phyloP scores from a whole-genome alignment of 129 eudicot species.

The Flaveria trinervia region DNA sequence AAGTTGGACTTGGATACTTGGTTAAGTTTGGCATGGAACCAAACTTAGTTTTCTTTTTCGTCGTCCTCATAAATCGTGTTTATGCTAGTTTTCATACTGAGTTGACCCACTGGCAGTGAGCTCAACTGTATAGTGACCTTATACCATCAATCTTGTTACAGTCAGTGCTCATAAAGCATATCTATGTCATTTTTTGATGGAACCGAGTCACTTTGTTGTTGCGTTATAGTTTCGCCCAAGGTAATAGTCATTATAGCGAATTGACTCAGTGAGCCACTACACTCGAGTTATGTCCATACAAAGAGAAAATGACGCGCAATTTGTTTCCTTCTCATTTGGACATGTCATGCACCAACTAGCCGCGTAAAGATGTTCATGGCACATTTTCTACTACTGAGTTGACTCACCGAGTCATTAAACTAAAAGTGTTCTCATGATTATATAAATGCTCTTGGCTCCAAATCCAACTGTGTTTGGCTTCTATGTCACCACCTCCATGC shows the following conservation, averaged over 20 bases:
- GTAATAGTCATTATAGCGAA: not conserved
- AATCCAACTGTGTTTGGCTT: constrained; percentile 19
- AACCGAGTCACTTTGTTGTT: not conserved
- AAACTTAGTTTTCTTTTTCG: too few species aligned
- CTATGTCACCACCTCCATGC: not conserved
- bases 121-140: not conserved
- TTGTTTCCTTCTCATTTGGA: not conserved
- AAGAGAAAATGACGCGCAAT: not conserved
- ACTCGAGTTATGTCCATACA: not conserved
- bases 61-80: not conserved
- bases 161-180: too few species aligned
- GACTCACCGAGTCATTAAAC: not conserved
- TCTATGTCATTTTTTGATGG: not conserved
- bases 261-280: constrained; percentile 19
- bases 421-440: not conserved
- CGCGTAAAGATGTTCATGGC: not conserved
- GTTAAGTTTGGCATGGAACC: not conserved
- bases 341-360: not conserved
- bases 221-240: not conserved
- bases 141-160: not conserved
- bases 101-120: constrained; percentile 13
- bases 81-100: constrained; percentile 14
- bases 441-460: constrained; percentile 9
- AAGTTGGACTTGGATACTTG: not conserved
- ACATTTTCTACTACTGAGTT: not conserved